phyloP scores from a whole-genome alignment of 352 stramenopile genomes.

The Pseudoperonospora humuli region DNA sequence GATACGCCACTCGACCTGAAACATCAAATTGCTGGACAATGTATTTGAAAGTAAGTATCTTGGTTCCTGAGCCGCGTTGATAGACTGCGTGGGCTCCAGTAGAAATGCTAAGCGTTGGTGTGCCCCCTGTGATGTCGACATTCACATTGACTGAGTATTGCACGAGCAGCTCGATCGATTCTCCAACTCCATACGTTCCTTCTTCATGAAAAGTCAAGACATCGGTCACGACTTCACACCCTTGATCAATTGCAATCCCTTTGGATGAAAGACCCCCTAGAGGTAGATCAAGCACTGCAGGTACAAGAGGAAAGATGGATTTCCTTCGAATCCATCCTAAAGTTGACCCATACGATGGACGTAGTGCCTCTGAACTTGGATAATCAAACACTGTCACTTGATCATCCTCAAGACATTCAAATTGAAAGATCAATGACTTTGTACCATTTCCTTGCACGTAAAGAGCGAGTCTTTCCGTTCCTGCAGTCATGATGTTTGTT shows the following conservation, averaged over 20 bases:
- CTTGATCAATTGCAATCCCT: constrained; percentile 48
- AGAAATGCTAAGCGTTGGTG: constrained; percentile 31
- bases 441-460: constrained; percentile 42
- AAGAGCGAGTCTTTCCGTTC: constrained; percentile 31
- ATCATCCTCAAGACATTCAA: constrained; percentile 30
- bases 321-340: constrained; percentile 45
- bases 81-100: constrained; percentile 40
- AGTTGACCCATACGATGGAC: constrained; percentile 30
- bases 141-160: constrained; percentile 39
- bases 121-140: constrained; percentile 27
- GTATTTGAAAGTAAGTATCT: constrained; percentile 42
- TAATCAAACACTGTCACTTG: constrained; percentile 39
- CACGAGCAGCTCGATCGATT: constrained; percentile 53
- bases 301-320: constrained; percentile 26
- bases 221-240: constrained; percentile 21
- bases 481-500: constrained; percentile 20
- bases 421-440: constrained; percentile 41
- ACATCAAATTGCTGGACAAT: constrained; percentile 35
- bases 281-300: constrained; percentile 38
- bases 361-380: constrained; percentile 22
- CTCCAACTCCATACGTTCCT: constrained; percentile 40
- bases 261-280: constrained; percentile 34
- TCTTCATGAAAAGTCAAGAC: constrained; percentile 46
- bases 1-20: constrained; percentile 26
- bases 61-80: constrained; percentile 31